Evolutionary conservation across 108 stramenopile species (phyloP), one percentile per base, ranked within the genome.

Genomic region (Schizochytrium sp.): DNA sequence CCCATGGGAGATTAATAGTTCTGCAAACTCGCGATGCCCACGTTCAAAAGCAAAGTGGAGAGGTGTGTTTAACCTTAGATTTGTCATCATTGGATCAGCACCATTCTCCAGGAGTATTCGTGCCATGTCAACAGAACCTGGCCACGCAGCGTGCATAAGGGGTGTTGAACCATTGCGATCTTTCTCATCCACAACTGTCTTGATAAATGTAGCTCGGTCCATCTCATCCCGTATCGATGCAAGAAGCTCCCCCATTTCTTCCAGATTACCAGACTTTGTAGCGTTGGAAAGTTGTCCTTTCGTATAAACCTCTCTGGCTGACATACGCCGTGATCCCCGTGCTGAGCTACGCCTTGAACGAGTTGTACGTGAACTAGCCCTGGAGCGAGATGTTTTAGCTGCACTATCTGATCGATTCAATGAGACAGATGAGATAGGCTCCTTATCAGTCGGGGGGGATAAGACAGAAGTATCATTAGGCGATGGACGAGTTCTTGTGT

Each of bases 31-130:
- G 47, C 47, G 50, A 28, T 83, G 76, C 15, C 76, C 76, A 12
- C 76, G 76, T 53, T 83, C 76, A 53, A 83, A 83, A 19, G 76
- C 76, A 83, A 83, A 83, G 76, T 83, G 76, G 13, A 83, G 76
- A 0, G 76, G 50, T 38, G 76, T 83, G 47, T 83, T 83, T 13
- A 83, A 53, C 76, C 76, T 10, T 38, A 83, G 15, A 28, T 83
- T 83, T n/a, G 76, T 13, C 28, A n/a, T n/a, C 50, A 50, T 10
- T 28, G 53, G 76, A 53, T 83, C 76, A n/a, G 76, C 76, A 5
- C 76, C 76, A 28, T 55, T 55, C 28, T 83, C 76, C 49, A 83
- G 53, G 5, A 83, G 47, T 5, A 83, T 28, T 17, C 53, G 47
- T 40, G 76, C 76, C 8, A 38, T 5, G 17, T 56, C 76, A 10